Percentiles rank a stretch among this genome's conserved stretches.
phyloP scores from a whole-genome alignment of 352 stramenopile species.

The Phytophthora pseudosyringae region DNA sequence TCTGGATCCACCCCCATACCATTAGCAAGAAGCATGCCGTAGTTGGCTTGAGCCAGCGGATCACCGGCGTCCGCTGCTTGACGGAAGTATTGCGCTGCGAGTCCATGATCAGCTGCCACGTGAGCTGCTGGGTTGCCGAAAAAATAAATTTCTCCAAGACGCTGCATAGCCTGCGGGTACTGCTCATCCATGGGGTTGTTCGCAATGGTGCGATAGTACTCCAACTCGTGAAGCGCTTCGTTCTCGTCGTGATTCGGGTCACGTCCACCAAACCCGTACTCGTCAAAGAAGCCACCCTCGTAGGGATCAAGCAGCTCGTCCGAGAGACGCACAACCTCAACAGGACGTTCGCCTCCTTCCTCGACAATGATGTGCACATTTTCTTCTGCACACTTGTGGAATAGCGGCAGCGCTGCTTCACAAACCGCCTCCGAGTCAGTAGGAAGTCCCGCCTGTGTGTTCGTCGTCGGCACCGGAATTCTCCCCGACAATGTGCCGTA shows the following conservation, averaged over 20 bases:
- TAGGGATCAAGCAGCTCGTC: constrained; percentile 43
- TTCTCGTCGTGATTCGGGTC: constrained; percentile 37
- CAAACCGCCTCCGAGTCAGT: constrained; percentile 33
- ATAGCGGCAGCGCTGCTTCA: constrained; percentile 50
- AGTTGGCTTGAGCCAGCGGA: constrained; percentile 69
- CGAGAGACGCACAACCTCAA: constrained; percentile 57
- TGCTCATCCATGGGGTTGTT: constrained; percentile 67
- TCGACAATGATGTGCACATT: constrained; percentile 63
- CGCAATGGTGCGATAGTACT: constrained; percentile 70
- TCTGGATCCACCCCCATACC: constrained; percentile 67
- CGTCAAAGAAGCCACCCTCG: constrained; percentile 24
- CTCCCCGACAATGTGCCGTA: constrained; percentile 57
- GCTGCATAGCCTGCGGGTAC: constrained; percentile 63
- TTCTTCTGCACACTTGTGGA: constrained; percentile 59
- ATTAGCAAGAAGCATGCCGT: constrained; percentile 73
- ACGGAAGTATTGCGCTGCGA: constrained; percentile 67
- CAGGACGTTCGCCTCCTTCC: constrained; percentile 48
- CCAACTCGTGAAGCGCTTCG: constrained; percentile 57
- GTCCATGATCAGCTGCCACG: constrained; percentile 51
- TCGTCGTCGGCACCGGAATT: constrained; percentile 23
- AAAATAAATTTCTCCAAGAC: constrained; percentile 75
- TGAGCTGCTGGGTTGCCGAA: constrained; percentile 71
- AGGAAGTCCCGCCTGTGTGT: background rate
- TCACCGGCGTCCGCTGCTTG: constrained; percentile 73
- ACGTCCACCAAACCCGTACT: constrained; percentile 26